Evolutionary conservation across 208 protist species (phyloP).

Genomic region (Acanthamoeba sp.): DNA sequence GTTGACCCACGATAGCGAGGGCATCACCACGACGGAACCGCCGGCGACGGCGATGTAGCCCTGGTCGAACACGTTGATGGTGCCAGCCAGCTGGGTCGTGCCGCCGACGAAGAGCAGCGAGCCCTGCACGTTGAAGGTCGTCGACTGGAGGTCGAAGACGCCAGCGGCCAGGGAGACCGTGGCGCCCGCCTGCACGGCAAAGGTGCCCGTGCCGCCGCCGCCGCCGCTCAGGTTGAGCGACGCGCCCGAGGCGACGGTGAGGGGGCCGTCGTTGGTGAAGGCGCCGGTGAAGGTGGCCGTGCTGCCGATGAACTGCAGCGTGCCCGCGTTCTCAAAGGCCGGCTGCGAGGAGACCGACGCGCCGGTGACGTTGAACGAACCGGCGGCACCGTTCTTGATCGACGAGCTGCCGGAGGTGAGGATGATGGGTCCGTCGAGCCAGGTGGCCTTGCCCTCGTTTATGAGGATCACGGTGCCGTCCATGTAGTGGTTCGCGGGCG

Average conservation of each 20-base stretch:
- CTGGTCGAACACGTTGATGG: conserved; percentile 51
- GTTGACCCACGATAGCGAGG: conserved; percentile 51
- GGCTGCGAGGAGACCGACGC: conserved; percentile 34
- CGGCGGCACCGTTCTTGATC: conserved; percentile 32
- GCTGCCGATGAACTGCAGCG: conserved; percentile 1
- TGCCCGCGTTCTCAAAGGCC: conserved; percentile 12
- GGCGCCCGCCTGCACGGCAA: neutral
- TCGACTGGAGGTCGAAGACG: conserved; percentile 33
- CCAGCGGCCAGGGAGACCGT: neutral
- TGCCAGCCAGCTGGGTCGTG: conserved; percentile 46
- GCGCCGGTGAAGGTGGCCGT: conserved; percentile 2
- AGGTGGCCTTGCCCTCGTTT: conserved; percentile 52
- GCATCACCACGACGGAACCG: conserved; percentile 23
- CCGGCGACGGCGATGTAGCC: conserved; percentile 35
- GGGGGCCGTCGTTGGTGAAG: conserved; percentile 37
- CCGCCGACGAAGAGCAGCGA: conserved; percentile 65
- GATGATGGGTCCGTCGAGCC: conserved; percentile 62
- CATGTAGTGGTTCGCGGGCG: conserved; percentile 49
- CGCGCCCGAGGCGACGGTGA: neutral
- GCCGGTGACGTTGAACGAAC: conserved; percentile 51
- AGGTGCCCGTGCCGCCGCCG: conserved; percentile 29
- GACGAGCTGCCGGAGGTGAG: neutral
- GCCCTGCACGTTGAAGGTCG: conserved; percentile 62
- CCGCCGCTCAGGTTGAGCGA: neutral
- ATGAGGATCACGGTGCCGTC: conserved; percentile 63